Evolutionary conservation across 768 basidiomycete species (phyloP).

Genomic region (Rhizopogon roseolus): DNA sequence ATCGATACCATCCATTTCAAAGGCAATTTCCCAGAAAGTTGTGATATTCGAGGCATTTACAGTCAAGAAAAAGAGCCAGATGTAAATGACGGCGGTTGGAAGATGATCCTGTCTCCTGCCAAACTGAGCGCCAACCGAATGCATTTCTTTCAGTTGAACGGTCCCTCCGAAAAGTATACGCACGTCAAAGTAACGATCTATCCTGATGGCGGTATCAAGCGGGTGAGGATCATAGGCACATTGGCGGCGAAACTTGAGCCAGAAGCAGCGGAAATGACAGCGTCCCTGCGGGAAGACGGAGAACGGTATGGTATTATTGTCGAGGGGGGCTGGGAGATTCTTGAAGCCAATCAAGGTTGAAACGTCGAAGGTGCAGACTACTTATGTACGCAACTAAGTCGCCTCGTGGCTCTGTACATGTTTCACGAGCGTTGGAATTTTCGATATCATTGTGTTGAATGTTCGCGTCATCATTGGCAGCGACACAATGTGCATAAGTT

Average conservation of each 20-base stretch:
- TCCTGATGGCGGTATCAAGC: slow-evolving; percentile 94
- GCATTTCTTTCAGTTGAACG: slow-evolving; percentile 81
- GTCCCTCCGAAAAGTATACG: slow-evolving; percentile 54
- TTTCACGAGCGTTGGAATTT: too few species aligned
- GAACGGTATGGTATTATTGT: not conserved
- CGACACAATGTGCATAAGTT: too few species aligned
- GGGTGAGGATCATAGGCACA: slow-evolving; percentile 72
- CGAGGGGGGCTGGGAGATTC: not conserved
- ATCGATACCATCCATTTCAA: slow-evolving; percentile 96
- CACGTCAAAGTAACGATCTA: slow-evolving; percentile 87
- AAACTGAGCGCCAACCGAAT: slow-evolving; percentile 86
- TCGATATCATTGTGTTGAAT: too few species aligned
- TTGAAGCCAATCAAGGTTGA: not conserved
- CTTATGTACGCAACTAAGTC: too few species aligned
- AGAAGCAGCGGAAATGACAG: not conserved
- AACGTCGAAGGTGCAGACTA: not conserved
- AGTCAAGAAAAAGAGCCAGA: slow-evolving; percentile 33
- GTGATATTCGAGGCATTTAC: slow-evolving; percentile 64
- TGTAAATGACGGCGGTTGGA: slow-evolving; percentile 52
- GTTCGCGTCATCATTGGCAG: too few species aligned
- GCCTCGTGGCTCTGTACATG: too few species aligned
- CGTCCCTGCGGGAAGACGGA: not conserved
- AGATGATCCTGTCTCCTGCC: slow-evolving; percentile 63
- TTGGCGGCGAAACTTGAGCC: not conserved
- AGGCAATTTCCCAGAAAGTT: slow-evolving; percentile 91